Base-by-base conservation (phyloP, 2,329 filamentous ascomycete genomes). In the Hypoxylon sp. region DNA sequence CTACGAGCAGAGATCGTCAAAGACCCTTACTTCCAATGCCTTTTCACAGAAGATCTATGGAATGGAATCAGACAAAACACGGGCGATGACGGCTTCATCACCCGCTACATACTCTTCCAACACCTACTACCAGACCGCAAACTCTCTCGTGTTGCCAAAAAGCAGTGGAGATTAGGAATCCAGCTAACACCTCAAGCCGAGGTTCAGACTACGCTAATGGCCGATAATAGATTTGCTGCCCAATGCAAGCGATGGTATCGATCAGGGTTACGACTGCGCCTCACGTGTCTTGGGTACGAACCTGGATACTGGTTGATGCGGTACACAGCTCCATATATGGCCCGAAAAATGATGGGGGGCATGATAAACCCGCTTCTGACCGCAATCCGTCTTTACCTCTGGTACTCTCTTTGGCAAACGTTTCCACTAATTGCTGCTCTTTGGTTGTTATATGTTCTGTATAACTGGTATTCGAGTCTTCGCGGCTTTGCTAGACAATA, bases 61-160 rank as follows among this genome's bases (percentile, higher is more conserved):
- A n/a, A 39, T 5, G 74, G 75, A 0, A 26, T 70, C 1, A n/a
- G 48, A 0, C 70, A 74, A 29, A 75, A 75, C 37, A 73, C 70
- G 0, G 76, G 76, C 0, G 76, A 77, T 14, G 76, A 77, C 8
- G 65, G 66, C 2, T 77, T 76, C 59, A 71, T 78, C 51, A 78
- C 77, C 1, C 71, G 73, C 5, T 78, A 73, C 66, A 52, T 78
- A 0, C 53, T 75, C 2, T 74, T 71, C 26, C 63, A 74, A 17
- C 73, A 76, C 17, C 61, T 62, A 1, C 29, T 65, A 3, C 17
- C 24, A 0, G 57, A 71, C 13, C 42, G 54, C 5, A 0, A 42
- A 8, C 4, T 10, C 3, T 44, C 48, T 1, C 1, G 10, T 10
- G 1, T 63, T 26, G 5, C 33, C 2, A 42, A 14, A 2, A 59